Conservation (phyloP, 352 stramenopile species). For the Peronospora belbahrii region DNA sequence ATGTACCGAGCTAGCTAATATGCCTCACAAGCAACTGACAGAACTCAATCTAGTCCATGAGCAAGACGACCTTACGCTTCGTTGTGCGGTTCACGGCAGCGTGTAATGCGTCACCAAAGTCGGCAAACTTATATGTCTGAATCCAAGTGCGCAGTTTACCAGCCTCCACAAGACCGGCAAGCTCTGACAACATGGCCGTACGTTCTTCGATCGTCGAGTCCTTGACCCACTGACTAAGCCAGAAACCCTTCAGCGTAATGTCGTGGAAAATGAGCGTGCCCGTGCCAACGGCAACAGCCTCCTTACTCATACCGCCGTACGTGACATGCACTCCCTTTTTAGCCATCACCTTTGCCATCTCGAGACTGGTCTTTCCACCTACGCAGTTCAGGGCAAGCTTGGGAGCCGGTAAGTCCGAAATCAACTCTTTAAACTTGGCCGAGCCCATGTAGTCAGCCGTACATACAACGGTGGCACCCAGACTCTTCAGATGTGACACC, state of each 20-base stretch:
- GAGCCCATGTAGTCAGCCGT: slow-evolving; percentile 65
- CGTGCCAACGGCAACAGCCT: slow-evolving; percentile 57
- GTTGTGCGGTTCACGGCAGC: slow-evolving; percentile 69
- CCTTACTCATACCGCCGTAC: slow-evolving; percentile 76
- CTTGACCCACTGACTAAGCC: slow-evolving; percentile 80
- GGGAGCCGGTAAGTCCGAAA: slow-evolving; percentile 70
- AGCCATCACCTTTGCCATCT: slow-evolving; percentile 58
- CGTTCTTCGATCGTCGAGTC: slow-evolving; percentile 53
- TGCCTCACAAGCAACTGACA: slow-evolving; percentile 13
- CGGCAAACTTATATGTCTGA: slow-evolving; percentile 80
- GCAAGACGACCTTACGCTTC: slow-evolving; percentile 77
- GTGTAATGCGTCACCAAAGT: slow-evolving; percentile 73
- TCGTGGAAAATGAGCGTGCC: slow-evolving; percentile 79
- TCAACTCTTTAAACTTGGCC: slow-evolving; percentile 80
- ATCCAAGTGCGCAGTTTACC: slow-evolving; percentile 80
- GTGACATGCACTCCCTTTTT: slow-evolving; percentile 77
- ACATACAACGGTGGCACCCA: slow-evolving; percentile 71
- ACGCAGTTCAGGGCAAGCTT: slow-evolving; percentile 84
- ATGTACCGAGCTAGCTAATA: too few relatives aligned
- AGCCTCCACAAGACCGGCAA: slow-evolving; percentile 52
- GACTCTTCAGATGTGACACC: slow-evolving; percentile 68
- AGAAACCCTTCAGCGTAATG: slow-evolving; percentile 85
- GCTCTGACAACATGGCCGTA: slow-evolving; percentile 55
- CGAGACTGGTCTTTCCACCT: slow-evolving; percentile 56
- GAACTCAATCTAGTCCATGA: slow-evolving; percentile 57